Percentiles rank a stretch among this genome's conserved stretches.
Evolutionary conservation across 495 filamentous ascomycete species (phyloP).

Genomic region (Neurospora tetraspora): DNA sequence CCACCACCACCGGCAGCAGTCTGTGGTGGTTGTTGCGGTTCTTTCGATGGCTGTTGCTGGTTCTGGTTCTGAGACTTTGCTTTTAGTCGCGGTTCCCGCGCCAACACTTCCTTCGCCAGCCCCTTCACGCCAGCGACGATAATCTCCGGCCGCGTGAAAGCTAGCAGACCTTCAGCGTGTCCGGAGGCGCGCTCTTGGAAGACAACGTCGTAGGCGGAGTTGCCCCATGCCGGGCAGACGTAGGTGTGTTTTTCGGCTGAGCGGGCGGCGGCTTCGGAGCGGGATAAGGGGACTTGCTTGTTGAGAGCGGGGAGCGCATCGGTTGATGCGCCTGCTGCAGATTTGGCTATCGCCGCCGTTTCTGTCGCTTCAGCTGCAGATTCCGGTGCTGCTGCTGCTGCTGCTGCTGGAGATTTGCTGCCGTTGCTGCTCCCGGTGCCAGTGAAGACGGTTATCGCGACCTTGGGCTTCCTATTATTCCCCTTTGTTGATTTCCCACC

Average conservation of each 20-base stretch:
- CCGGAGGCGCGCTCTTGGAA: conserved; percentile 22
- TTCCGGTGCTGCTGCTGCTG: not conserved
- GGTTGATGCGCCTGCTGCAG: not conserved
- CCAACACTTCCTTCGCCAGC: conserved; percentile 26
- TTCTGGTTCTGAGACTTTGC: not conserved
- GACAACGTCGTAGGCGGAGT: conserved; percentile 29
- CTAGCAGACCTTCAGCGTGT: conserved; percentile 23
- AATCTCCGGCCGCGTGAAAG: conserved; percentile 33
- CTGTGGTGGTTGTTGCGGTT: not conserved
- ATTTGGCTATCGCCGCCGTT: not conserved
- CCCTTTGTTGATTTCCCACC: not conserved
- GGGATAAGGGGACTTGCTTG: not conserved
- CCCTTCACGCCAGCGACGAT: conserved; percentile 28
- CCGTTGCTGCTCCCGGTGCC: conserved; percentile 17
- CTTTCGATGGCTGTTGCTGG: not conserved
- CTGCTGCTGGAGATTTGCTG: not conserved
- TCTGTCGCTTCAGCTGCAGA: not conserved
- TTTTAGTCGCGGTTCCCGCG: conserved; percentile 21
- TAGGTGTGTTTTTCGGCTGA: conserved; percentile 19
- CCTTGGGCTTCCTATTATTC: conserved; percentile 12
- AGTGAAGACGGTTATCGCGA: conserved; percentile 37
- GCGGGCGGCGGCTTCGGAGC: not conserved
- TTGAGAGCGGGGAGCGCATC: not conserved
- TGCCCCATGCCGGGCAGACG: conserved; percentile 36
- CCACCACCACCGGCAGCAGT: not conserved